Base-by-base conservation (phyloP, 495 filamentous ascomycete species). In the Alectoria sarmentosa region DNA sequence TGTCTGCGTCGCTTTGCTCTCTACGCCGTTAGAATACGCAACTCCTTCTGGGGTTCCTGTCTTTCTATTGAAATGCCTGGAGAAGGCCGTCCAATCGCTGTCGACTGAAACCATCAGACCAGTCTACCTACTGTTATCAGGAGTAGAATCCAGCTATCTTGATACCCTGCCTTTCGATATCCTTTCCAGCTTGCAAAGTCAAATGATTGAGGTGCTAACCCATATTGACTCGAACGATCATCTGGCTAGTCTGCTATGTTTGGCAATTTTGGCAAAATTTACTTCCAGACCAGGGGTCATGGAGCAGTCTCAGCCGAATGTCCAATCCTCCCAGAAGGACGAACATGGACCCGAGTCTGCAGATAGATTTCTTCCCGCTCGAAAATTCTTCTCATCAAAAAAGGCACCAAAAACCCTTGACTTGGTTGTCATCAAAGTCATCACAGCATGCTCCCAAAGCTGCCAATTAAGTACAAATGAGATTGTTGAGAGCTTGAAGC, bases 401-500 rank as follows among this genome's bases (percentile, higher is more conserved):
- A 73, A 76, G 14, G 80, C 76, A 2, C 58, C 74, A 14, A 86
- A 86, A 63, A 87, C 81, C 1, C 67, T 86, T 19, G 78, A 85
- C 62, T 70, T 87, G 42, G 76, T 83, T 6, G 77, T 82, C 3
- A 69, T 84, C 57, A 77, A 77, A 28, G 80, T 54, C 1, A 58
- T 69, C 49, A 60, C 57, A 32, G 79, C 79, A 13, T 85, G 80
- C 64, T 83, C 80, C 17, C 72, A 76, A 36, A 79, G 72, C 49
- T 75, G 71, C 58, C 72, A 67, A 28, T 59, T 81, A 11, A 74
- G 75, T 4, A 58, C 73, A 7, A 60, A 70, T 3, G 77, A 83
- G 23, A 77, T 78, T 32, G 61, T 76, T 30, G 76, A 84, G 63
- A 77, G 77, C 26, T 76, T 87, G 57, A 69, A 72, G 11, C 73